These are phyloP conservation scores for Fallopia convolvulus DNA, from an alignment of 148 eudicot genomes.

Conservation along the genomic window DNA sequence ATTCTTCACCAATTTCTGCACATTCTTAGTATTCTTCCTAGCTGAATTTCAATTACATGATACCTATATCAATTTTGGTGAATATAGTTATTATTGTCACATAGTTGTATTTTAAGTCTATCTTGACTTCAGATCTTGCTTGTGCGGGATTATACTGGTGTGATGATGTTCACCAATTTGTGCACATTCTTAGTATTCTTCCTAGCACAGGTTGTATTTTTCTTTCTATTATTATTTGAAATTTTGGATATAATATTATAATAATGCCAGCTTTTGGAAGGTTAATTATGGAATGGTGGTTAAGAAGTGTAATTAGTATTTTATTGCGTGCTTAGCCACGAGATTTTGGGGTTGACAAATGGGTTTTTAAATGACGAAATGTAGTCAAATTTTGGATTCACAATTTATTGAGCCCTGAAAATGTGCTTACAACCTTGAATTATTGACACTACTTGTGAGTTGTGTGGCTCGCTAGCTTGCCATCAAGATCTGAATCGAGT, in stretches of 20 bases:
- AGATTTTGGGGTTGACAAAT: conserved; percentile 1
- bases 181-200: conserved; percentile 10
- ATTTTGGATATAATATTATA: neutral
- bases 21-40: conserved; percentile 10
- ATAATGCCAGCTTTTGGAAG: neutral
- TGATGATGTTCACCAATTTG: neutral
- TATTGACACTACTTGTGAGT: too few relatives aligned
- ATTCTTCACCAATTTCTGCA: neutral
- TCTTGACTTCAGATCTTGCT: too few relatives aligned
- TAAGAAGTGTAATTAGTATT: conserved; percentile 3
- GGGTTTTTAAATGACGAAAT: neutral
- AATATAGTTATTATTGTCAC: too few relatives aligned
- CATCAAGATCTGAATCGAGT: neutral
- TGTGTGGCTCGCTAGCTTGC: too few relatives aligned
- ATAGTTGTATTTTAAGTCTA: too few relatives aligned
- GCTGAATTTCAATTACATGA: too few relatives aligned
- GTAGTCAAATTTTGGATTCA: too few relatives aligned
- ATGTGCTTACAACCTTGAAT: too few relatives aligned
- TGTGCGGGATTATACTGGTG: too few relatives aligned
- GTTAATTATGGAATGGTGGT: neutral
- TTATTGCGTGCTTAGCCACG: neutral
- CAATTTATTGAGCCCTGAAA: too few relatives aligned
- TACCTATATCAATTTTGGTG: too few relatives aligned
- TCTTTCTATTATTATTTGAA: neutral
- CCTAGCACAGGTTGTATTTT: neutral